Conservation (phyloP, 345 rosid species). For the Crucihimalaya himalaica region DNA sequence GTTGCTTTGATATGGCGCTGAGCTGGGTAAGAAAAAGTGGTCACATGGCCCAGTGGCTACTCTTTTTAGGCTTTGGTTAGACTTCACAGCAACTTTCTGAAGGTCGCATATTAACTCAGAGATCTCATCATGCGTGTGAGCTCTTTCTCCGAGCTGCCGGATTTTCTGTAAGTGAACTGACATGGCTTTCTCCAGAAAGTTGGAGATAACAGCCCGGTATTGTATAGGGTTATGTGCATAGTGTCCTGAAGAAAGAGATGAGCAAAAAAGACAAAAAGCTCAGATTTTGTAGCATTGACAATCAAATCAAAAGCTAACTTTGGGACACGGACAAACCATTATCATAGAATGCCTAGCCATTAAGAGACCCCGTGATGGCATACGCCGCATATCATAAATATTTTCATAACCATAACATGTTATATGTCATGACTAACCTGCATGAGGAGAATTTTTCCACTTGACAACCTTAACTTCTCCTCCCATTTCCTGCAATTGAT, state of each 20-base stretch:
- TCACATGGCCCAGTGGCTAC: constrained; percentile 78
- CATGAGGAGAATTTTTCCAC: constrained; percentile 72
- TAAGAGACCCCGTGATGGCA: neutral
- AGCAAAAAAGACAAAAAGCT: neutral
- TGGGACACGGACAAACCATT: neutral
- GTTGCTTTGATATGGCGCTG: constrained; percentile 48
- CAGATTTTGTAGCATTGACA: constrained; percentile 7
- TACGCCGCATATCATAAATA: neutral
- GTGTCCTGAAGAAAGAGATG: constrained; percentile 55
- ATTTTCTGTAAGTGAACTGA: constrained; percentile 55
- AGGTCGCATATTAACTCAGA: constrained; percentile 81
- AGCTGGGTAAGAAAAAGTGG: constrained; percentile 82
- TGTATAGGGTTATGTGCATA: constrained; percentile 71
- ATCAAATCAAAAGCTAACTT: neutral
- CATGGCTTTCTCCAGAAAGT: constrained; percentile 69
- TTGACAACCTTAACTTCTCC: constrained; percentile 81
- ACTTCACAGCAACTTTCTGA: constrained; percentile 84
- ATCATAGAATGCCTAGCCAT: neutral
- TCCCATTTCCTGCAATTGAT: constrained; percentile 63
- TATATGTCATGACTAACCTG: constrained; percentile 53
- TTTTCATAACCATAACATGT: neutral
- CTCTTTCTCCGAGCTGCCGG: constrained; percentile 61
- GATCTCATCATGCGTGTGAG: constrained; percentile 61
- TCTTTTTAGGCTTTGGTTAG: constrained; percentile 86
- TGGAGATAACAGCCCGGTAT: constrained; percentile 66